Evolutionary conservation across 2,329 filamentous ascomycete genomes (phyloP).

Genomic region (Clathrospora elynae): DNA sequence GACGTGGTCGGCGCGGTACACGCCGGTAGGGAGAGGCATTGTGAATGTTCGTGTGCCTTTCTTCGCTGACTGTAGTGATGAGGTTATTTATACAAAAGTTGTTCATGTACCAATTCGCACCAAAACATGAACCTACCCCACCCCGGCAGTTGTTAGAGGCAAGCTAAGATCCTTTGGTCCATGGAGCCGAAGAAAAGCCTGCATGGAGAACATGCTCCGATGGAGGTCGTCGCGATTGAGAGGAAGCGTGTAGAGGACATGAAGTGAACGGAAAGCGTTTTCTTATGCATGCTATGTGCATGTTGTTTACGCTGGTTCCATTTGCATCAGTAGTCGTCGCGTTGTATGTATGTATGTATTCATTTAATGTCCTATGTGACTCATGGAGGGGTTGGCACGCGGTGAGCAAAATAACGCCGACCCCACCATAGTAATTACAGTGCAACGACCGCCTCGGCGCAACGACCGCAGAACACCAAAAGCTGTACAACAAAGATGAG

Average conservation of each 20-base stretch:
- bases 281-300: too few species aligned
- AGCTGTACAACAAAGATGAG: too few species aligned
- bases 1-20: conserved; percentile 60
- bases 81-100: neutral
- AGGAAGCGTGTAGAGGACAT: neutral
- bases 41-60: conserved; percentile 8
- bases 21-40: conserved; percentile 49
- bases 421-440: too few species aligned
- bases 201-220: conserved; percentile 8
- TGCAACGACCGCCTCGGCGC: too few species aligned
- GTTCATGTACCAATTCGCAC: conserved; percentile 6
- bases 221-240: neutral
- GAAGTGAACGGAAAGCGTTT: too few species aligned
- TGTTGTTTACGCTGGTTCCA: too few species aligned
- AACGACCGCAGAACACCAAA: too few species aligned
- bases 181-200: conserved; percentile 15
- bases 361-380: too few species aligned
- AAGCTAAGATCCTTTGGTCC: conserved; percentile 14
- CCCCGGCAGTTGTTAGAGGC: conserved; percentile 44
- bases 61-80: neutral
- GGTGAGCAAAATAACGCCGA: too few species aligned
- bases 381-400: too few species aligned
- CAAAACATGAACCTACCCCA: conserved; percentile 35
- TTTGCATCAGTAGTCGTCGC: too few species aligned
- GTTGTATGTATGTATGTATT: too few species aligned